phyloP scores from a whole-genome alignment of 768 basidiomycete species.

The Trametes maxima region DNA sequence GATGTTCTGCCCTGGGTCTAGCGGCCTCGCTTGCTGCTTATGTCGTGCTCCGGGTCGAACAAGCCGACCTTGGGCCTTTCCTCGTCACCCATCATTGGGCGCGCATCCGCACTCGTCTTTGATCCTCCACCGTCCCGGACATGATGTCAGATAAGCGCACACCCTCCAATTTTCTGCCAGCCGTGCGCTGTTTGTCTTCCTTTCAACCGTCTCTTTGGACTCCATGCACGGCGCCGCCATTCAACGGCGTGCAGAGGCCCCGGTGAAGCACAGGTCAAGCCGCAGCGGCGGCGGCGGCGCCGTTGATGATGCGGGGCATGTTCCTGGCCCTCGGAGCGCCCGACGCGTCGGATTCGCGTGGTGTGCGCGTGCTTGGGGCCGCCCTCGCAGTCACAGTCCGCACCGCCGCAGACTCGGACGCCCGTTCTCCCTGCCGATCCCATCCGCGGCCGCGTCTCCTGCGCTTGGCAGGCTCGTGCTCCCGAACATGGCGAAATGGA shows the following conservation, averaged over 20 bases:
- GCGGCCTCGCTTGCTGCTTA: constrained; percentile 21
- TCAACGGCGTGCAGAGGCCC: background rate
- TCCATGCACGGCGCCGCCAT: background rate
- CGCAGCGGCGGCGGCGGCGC: background rate
- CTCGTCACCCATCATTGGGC: background rate
- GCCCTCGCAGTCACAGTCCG: background rate
- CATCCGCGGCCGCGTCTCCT: too few species aligned
- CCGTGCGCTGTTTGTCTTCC: background rate
- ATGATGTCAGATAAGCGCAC: constrained; percentile 18
- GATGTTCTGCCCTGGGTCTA: constrained; percentile 15
- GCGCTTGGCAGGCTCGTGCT: too few species aligned
- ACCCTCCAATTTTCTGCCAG: background rate
- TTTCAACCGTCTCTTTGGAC: background rate
- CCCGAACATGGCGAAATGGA: too few species aligned
- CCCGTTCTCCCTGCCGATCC: too few species aligned
- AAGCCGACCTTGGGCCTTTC: constrained; percentile 13
- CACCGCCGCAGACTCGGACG: too few species aligned
- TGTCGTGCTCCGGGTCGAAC: constrained; percentile 12
- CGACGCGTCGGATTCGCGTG: background rate
- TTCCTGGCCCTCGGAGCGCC: constrained; percentile 13
- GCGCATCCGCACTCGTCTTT: background rate
- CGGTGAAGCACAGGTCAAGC: background rate
- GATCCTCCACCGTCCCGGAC: constrained; percentile 9
- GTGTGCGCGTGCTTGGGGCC: background rate
- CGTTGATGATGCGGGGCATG: constrained; percentile 7